Conservation (phyloP, 2,329 filamentous ascomycete species). For the Lachnellula subtilissima region DNA sequence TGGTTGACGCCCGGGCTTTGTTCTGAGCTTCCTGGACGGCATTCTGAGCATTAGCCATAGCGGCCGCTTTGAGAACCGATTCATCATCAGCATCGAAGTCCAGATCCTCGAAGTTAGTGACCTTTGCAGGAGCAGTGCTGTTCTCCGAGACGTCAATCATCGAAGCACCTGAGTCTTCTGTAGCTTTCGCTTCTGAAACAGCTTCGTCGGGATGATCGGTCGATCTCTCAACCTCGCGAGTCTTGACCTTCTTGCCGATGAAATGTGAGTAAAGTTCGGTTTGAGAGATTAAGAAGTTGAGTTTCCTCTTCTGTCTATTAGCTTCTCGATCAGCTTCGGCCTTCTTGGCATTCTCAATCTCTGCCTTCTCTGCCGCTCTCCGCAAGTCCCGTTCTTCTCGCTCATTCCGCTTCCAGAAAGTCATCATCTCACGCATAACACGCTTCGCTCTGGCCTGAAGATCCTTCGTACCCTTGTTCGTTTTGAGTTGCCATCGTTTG, state of each 20-base stretch:
- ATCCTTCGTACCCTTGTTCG: conserved; percentile 98
- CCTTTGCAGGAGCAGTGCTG: conserved; percentile 58
- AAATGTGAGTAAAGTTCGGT: conserved; percentile 99
- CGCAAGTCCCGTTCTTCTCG: conserved; percentile 92
- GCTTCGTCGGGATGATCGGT: conserved; percentile 75
- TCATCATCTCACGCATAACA: conserved; percentile 99
- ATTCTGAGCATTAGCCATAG: conserved; percentile 92
- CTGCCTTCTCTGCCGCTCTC: conserved; percentile 90
- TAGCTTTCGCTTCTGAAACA: conserved; percentile 44
- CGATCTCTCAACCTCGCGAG: conserved; percentile 85
- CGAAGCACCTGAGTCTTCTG: conserved; percentile 32
- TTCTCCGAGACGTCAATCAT: conserved; percentile 47
- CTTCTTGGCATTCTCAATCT: conserved; percentile 93
- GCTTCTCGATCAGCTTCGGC: conserved; percentile 97
- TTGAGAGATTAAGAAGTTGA: conserved; percentile 98
- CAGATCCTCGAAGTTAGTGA: conserved; percentile 90
- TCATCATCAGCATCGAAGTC: conserved; percentile 97
- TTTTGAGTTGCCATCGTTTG: conserved; percentile 92
- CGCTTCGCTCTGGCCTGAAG: conserved; percentile 94
- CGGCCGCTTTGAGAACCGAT: conserved; percentile 70
- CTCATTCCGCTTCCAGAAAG: conserved; percentile 99
- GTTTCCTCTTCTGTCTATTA: conserved; percentile 94
- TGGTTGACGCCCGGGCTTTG: conserved; percentile 88
- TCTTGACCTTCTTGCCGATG: conserved; percentile 99
- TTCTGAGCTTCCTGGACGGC: conserved; percentile 92